Evolutionary conservation across 306 rosid genomes (phyloP).

Genomic region (Trifolium dubium): DNA sequence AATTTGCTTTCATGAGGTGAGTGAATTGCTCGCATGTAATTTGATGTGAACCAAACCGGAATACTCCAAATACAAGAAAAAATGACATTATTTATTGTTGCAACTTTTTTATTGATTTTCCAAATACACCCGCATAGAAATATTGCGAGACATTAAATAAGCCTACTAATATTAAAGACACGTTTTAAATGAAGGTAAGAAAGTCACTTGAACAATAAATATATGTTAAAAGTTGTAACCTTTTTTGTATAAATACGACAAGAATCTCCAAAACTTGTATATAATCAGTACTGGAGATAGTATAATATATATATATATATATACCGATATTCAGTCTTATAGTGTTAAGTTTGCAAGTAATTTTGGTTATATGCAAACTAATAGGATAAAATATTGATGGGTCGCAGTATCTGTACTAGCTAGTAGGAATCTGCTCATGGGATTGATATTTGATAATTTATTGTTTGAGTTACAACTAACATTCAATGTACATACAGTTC

Average conservation of each 20-base stretch:
- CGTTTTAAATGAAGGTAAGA: too few relatives aligned
- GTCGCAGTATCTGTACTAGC: not conserved
- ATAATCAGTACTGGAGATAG: too few relatives aligned
- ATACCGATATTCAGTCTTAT: not conserved
- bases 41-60: slow-evolving; percentile 1
- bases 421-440: slow-evolving; percentile 17
- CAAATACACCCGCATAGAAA: too few relatives aligned
- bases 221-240: too few relatives aligned
- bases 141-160: too few relatives aligned
- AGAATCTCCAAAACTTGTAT: too few relatives aligned
- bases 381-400: slow-evolving; percentile 4
- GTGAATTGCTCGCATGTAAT: slow-evolving; percentile 11
- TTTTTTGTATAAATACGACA: too few relatives aligned
- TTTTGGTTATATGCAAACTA: slow-evolving; percentile 4
- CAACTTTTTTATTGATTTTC: too few relatives aligned
- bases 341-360: not conserved
- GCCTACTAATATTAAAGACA: too few relatives aligned
- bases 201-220: too few relatives aligned
- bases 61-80: not conserved
- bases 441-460: slow-evolving; percentile 33
- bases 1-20: not conserved
- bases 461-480: slow-evolving; percentile 4
- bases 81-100: too few relatives aligned
- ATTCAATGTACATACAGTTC: slow-evolving; percentile 56
- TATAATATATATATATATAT: not conserved